A percentile compares a stretch with the other conserved stretches of the same genome.
Evolutionary conservation across 192 early-diverging fungal species (phyloP).

Genomic region (Gamsiella multidivaricata): DNA sequence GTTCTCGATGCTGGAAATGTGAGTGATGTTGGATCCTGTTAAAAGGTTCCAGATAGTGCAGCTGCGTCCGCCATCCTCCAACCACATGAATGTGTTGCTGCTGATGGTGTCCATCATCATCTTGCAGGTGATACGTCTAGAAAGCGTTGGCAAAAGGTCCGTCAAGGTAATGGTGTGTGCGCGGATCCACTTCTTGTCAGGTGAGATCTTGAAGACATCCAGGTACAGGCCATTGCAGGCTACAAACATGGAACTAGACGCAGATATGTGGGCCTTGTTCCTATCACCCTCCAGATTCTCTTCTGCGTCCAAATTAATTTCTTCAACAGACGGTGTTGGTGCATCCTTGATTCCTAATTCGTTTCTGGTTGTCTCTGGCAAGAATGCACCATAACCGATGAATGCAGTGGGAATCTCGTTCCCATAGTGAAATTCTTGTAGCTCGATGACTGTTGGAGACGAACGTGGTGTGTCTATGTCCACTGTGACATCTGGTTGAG

Average conservation of each 20-base stretch:
- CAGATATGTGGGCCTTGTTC: no score
- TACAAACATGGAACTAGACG: conserved; percentile 25
- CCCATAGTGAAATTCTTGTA: not conserved
- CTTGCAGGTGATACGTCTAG: conserved; percentile 44
- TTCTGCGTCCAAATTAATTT: no score
- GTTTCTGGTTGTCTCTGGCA: conserved; percentile 6
- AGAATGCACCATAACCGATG: conserved; percentile 31
- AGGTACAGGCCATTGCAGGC: conserved; percentile 40
- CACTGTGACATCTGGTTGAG: not conserved
- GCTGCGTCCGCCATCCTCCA: conserved; percentile 38
- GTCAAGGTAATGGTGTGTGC: conserved; percentile 35
- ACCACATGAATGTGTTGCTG: conserved; percentile 47
- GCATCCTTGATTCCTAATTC: conserved; percentile 16
- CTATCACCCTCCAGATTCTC: no score
- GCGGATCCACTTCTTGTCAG: conserved; percentile 32
- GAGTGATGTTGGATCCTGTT: conserved; percentile 33
- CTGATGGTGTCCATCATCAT: conserved; percentile 50
- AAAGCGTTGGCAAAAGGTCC: conserved; percentile 39
- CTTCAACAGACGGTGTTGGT: not conserved
- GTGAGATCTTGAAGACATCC: conserved; percentile 32
- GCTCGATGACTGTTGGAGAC: no score
- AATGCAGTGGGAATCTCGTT: conserved; percentile 6
- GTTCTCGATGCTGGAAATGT: conserved; percentile 40
- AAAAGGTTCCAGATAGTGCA: conserved; percentile 42
- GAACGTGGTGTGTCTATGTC: conserved; percentile 10